Evolutionary conservation across 257 asterid genomes (phyloP), one percentile per base, ranked within the genome.

Genomic region (Datura wrightii): DNA sequence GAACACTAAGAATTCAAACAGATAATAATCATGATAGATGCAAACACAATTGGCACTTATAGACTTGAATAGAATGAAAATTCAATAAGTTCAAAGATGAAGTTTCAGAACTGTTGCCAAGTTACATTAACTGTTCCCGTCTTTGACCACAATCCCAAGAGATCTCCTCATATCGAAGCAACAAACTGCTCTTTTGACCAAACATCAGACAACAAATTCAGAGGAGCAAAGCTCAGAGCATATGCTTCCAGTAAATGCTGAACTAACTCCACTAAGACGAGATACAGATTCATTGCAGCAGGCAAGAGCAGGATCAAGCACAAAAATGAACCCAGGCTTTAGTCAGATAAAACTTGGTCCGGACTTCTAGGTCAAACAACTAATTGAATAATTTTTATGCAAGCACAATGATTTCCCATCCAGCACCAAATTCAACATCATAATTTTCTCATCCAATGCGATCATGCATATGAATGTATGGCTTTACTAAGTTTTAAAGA

Each of bases 191-290:
- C 10, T 72, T n/a, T 44, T 44, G 19, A 74, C 80, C 58, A 74
- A 19, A 50, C 59, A 46, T 10, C 80, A 19, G 10, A 48, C 59
- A 74, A 74, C 6, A 74, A 74, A 46, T 36, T 72, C 39, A 72
- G 80, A 72, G 56, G 44, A 42, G 18, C 14, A 46, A 70, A 42
- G 79, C 37, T 42, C 1, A 37, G 2, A 16, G 80, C 10, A 72
- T 10, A 72, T 10, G 80, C 18, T 72, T 72, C 80, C 80, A 72
- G 55, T 24, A 72, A 71, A n/a, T 44, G 56, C 56, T 71, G 18
- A 44, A 72, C n/a, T 19, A 19, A 72, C 80, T 72, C 41, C 80
- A 44, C 58, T 11, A 46, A 72, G 80, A 72, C 10, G 19, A 46
- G 24, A 37, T 3, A 8, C 41, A 74, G 10, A 48, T 19, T 13